phyloP scores from a whole-genome alignment of 2,329 filamentous ascomycete genomes.

The Claviceps humidiphila region DNA sequence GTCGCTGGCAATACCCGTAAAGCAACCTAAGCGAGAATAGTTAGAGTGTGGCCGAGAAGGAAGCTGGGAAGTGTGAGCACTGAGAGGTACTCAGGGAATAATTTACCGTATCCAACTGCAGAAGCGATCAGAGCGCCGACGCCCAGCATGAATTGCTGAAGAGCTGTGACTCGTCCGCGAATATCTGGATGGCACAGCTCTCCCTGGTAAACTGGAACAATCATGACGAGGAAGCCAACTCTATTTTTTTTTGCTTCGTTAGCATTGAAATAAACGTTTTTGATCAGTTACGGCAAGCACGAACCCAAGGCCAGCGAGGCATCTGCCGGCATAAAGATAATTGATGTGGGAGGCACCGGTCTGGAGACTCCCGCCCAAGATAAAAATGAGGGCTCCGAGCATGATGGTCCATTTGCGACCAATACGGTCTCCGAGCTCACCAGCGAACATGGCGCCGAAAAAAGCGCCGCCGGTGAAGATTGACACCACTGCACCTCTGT shows the following conservation, averaged over 20 bases:
- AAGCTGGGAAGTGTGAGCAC: background rate
- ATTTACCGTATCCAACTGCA: background rate
- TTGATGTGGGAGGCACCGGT: background rate
- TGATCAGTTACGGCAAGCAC: background rate
- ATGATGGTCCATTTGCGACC: background rate
- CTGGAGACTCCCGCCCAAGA: background rate
- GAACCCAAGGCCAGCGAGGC: background rate
- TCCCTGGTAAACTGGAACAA: background rate
- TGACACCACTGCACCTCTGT: background rate
- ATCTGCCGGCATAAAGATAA: background rate
- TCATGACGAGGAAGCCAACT: background rate
- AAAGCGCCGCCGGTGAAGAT: background rate
- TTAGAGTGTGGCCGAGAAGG: background rate
- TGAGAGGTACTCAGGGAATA: too few species aligned
- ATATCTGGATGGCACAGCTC: background rate
- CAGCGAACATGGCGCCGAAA: background rate
- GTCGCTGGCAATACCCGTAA: background rate
- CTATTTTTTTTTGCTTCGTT: background rate
- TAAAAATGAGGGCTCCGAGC: background rate
- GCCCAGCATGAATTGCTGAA: background rate
- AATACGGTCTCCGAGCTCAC: background rate
- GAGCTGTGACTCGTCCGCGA: background rate
- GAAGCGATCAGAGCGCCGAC: background rate
- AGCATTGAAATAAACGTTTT: background rate
- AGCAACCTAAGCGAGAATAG: background rate